Percentiles rank a stretch among this genome's conserved stretches.
These are phyloP conservation scores for Leishmania tropica DNA, from an alignment of 208 protist species.

Conservation along the genomic window DNA sequence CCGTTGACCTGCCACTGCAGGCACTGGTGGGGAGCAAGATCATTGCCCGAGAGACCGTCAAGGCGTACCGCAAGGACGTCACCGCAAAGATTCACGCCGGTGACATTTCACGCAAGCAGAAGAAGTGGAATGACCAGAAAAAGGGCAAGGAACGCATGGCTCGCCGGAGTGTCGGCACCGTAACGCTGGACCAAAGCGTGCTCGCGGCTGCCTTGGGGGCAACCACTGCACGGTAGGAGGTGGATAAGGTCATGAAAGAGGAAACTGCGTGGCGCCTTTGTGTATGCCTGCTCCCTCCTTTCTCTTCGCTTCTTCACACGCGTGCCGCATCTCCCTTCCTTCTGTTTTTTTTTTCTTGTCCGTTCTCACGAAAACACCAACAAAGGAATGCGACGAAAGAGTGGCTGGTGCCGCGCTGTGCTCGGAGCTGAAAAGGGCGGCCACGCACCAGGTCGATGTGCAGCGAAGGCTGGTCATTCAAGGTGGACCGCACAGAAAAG, in stretches of 20 bases:
- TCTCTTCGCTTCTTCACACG: neutral
- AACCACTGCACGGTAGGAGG: constrained; percentile 33
- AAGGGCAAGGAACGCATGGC: constrained; percentile 98
- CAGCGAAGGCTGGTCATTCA: neutral
- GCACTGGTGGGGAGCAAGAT: constrained; percentile 89
- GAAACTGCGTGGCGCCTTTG: neutral
- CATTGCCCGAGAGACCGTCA: constrained; percentile 92
- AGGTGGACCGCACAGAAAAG: neutral
- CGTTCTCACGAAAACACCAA: neutral
- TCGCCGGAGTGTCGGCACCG: constrained; percentile 87
- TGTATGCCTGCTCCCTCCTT: neutral
- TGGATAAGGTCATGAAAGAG: constrained; percentile 1
- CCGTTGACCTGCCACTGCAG: constrained; percentile 94
- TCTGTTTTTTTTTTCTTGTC: too few species aligned
- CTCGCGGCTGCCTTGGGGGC: constrained; percentile 91
- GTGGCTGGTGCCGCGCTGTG: neutral
- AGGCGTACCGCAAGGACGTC: constrained; percentile 95
- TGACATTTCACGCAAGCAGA: constrained; percentile 96
- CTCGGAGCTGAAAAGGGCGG: neutral
- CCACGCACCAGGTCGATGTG: neutral
- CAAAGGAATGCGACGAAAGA: neutral
- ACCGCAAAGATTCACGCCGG: constrained; percentile 96
- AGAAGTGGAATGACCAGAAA: constrained; percentile 97
- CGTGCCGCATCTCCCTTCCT: too few species aligned
- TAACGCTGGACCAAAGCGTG: constrained; percentile 93